Evolutionary conservation across 1,284 basidiomycete genomes (phyloP).

Genomic region (Coniophora puteana): DNA sequence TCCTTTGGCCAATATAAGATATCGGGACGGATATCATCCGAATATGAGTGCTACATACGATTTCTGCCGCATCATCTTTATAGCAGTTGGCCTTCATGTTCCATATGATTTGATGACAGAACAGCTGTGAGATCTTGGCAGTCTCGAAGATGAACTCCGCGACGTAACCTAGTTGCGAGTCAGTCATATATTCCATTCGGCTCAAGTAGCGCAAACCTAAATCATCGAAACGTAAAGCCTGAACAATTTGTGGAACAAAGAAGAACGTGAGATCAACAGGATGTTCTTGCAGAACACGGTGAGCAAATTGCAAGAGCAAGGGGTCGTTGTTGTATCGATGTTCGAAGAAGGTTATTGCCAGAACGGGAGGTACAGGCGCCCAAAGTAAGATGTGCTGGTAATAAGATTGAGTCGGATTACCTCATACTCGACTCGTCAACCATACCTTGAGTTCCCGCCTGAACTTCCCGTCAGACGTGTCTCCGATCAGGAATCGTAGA

Average conservation of each 20-base stretch:
- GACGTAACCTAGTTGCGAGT: slow-evolving; percentile 72
- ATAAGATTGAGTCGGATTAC: slow-evolving; percentile 6
- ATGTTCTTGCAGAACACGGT: slow-evolving; percentile 93
- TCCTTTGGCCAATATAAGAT: slow-evolving; percentile 50
- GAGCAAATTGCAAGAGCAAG: slow-evolving; percentile 91
- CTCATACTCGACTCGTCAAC: background rate
- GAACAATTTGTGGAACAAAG: slow-evolving; percentile 98
- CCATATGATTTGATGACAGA: slow-evolving; percentile 99
- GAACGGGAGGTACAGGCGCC: slow-evolving; percentile 86
- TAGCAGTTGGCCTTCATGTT: slow-evolving; percentile 99
- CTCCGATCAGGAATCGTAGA: slow-evolving; percentile 76
- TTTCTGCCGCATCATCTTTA: slow-evolving; percentile 84
- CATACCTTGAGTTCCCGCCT: slow-evolving; percentile 76
- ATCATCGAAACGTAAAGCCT: slow-evolving; percentile 87
- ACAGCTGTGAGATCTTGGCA: slow-evolving; percentile 94
- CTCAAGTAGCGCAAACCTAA: slow-evolving; percentile 54
- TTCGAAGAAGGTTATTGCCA: slow-evolving; percentile 87
- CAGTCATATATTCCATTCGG: background rate
- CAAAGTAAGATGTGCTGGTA: slow-evolving; percentile 81
- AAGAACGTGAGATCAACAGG: slow-evolving; percentile 97
- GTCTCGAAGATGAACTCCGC: slow-evolving; percentile 97
- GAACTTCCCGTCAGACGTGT: slow-evolving; percentile 52
- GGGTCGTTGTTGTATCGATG: slow-evolving; percentile 82
- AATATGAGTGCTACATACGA: slow-evolving; percentile 44
- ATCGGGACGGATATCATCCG: slow-evolving; percentile 3